Percentiles rank a stretch among this genome's conserved stretches.
Evolutionary conservation across 75 land plant species (phyloP).

Genomic region (Pinus albicaulis): DNA sequence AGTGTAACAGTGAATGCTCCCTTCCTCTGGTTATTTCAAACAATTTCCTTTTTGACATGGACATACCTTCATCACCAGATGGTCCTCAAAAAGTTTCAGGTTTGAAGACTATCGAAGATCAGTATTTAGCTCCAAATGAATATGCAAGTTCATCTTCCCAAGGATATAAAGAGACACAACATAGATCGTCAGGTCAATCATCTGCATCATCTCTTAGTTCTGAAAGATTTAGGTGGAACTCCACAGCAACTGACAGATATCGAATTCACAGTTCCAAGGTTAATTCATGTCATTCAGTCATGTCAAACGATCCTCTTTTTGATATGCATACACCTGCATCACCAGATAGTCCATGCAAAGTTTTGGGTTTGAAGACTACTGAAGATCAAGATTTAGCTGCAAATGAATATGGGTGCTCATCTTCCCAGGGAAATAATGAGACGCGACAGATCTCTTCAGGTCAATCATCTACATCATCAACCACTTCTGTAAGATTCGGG

Average conservation of each 20-base stretch:
- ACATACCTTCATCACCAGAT: slow-evolving; percentile 15
- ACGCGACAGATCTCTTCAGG: not conserved
- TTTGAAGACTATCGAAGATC: not conserved
- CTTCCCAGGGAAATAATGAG: not conserved
- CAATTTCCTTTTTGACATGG: slow-evolving; percentile 63
- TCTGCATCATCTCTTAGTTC: not conserved
- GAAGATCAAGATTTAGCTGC: slow-evolving; percentile 1
- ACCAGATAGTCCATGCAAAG: not conserved
- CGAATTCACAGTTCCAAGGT: no score
- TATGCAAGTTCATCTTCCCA: not conserved
- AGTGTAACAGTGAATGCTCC: slow-evolving; percentile 5
- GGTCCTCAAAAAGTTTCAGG: not conserved
- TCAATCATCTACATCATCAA: slow-evolving; percentile 1
- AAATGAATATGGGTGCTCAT: not conserved
- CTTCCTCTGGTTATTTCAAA: slow-evolving; percentile 36
- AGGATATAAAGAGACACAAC: not conserved
- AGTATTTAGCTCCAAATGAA: slow-evolving; percentile 2
- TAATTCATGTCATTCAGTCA: slow-evolving; percentile 11
- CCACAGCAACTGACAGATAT: not conserved
- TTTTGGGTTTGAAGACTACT: not conserved
- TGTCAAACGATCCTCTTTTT: slow-evolving; percentile 49
- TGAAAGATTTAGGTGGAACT: not conserved
- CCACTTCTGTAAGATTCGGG: not conserved
- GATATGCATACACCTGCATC: slow-evolving; percentile 43
- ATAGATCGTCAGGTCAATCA: not conserved